Conservation (phyloP, 352 stramenopile species). For the Globisporangium nunn region DNA sequence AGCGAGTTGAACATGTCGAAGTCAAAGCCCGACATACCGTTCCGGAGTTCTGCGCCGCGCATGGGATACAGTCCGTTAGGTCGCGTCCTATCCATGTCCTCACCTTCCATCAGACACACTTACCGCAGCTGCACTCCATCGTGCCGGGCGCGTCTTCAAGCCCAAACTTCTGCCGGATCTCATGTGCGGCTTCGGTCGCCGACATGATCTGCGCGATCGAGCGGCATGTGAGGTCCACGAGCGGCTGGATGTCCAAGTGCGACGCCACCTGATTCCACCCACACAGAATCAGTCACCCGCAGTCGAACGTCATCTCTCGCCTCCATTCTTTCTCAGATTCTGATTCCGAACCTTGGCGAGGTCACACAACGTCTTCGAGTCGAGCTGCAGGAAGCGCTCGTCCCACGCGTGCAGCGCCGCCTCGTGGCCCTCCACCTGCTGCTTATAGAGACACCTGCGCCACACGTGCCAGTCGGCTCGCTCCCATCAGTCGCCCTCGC, state of each 20-base stretch:
- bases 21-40: slow-evolving; percentile 59
- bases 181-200: slow-evolving; percentile 61
- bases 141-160: slow-evolving; percentile 39
- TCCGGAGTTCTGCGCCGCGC: slow-evolving; percentile 28
- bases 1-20: slow-evolving; percentile 76
- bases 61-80: neutral
- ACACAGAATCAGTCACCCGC: neutral
- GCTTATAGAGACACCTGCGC: slow-evolving; percentile 62
- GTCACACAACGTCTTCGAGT: slow-evolving; percentile 75
- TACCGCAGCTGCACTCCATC: slow-evolving; percentile 45
- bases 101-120: slow-evolving; percentile 1
- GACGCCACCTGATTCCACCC: slow-evolving; percentile 39
- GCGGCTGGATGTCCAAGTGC: slow-evolving; percentile 73
- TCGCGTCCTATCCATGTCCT: no score
- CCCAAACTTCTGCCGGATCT: slow-evolving; percentile 72
- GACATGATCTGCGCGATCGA: slow-evolving; percentile 85
- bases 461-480: neutral
- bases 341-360: slow-evolving; percentile 42
- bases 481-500: neutral
- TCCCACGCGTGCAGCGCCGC: slow-evolving; percentile 56
- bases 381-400: slow-evolving; percentile 54
- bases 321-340: no score
- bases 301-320: neutral
- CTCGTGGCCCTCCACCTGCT: slow-evolving; percentile 63
- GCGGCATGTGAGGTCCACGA: slow-evolving; percentile 73